Evolutionary conservation across 805 yeast genomes (phyloP).

Genomic region (Kluyveromyces lactis): DNA sequence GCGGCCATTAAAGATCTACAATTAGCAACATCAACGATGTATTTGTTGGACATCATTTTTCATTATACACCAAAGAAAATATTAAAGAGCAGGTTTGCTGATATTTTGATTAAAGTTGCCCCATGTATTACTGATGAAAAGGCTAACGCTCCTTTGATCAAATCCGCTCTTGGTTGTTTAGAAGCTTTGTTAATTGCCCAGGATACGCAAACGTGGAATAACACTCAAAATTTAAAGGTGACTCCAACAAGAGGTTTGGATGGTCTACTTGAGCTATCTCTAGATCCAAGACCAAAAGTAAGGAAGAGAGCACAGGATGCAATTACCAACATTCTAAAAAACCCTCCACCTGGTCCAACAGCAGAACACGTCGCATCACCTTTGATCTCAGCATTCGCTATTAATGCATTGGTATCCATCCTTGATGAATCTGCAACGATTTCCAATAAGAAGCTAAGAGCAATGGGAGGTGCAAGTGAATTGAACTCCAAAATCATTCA

Average conservation of each 20-base stretch:
- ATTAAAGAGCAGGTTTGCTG: slow-evolving; percentile 65
- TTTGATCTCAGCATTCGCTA: slow-evolving; percentile 58
- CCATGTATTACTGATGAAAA: slow-evolving; percentile 64
- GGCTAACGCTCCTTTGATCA: slow-evolving; percentile 71
- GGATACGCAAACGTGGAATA: slow-evolving; percentile 71
- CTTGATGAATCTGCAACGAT: slow-evolving; percentile 32
- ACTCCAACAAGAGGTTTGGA: slow-evolving; percentile 73
- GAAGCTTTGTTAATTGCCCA: slow-evolving; percentile 75
- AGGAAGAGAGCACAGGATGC: slow-evolving; percentile 94
- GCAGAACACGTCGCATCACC: slow-evolving; percentile 72
- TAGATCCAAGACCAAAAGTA: slow-evolving; percentile 90
- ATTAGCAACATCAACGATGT: slow-evolving; percentile 69
- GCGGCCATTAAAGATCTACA: slow-evolving; percentile 48
- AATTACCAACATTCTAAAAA: slow-evolving; percentile 50
- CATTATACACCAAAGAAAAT: slow-evolving; percentile 66
- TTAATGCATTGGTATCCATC: slow-evolving; percentile 43
- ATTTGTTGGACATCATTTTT: slow-evolving; percentile 70
- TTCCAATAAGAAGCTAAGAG: slow-evolving; percentile 28
- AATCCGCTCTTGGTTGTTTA: slow-evolving; percentile 78
- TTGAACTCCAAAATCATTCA: slow-evolving; percentile 57
- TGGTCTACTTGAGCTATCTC: slow-evolving; percentile 67
- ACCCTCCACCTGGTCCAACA: slow-evolving; percentile 69
- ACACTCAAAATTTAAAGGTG: slow-evolving; percentile 38
- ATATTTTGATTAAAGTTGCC: slow-evolving; percentile 70
- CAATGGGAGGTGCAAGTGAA: slow-evolving; percentile 37